Evolutionary conservation across 495 filamentous ascomycete species (phyloP).

Genomic region (Elasticomyces elasticus): DNA sequence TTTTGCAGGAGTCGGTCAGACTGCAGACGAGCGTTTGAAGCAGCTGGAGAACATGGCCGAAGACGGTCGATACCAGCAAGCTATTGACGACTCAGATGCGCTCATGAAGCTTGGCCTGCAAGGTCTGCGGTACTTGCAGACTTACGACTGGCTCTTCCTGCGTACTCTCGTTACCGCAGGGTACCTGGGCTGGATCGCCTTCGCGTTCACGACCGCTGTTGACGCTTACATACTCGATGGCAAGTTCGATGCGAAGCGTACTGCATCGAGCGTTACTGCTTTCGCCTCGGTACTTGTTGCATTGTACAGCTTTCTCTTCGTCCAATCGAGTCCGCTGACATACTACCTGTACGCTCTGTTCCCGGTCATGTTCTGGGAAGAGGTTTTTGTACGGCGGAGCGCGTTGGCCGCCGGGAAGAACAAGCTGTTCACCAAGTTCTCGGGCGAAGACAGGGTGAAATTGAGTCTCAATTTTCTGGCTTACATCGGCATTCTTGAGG

Average conservation of each 20-base stretch:
- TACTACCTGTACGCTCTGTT: constrained; percentile 94
- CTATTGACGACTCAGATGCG: constrained; percentile 63
- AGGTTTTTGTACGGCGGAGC: constrained; percentile 70
- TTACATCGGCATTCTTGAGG: constrained; percentile 68
- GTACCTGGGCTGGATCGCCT: constrained; percentile 94
- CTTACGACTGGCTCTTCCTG: constrained; percentile 96
- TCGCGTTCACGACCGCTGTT: constrained; percentile 83
- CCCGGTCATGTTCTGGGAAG: constrained; percentile 92
- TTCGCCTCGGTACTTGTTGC: constrained; percentile 68
- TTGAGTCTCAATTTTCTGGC: constrained; percentile 51
- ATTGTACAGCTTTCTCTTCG: constrained; percentile 66
- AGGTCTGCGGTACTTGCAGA: constrained; percentile 89
- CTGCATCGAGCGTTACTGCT: constrained; percentile 46
- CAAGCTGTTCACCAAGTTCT: constrained; percentile 47
- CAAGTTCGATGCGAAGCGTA: constrained; percentile 55
- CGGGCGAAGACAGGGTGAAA: constrained; percentile 47
- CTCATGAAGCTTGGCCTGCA: constrained; percentile 68
- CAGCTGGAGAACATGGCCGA: constrained; percentile 60
- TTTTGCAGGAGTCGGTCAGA: constrained; percentile 50
- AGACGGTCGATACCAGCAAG: constrained; percentile 53
- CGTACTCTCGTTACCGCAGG: constrained; percentile 85
- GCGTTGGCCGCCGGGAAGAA: constrained; percentile 58
- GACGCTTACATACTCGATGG: constrained; percentile 81
- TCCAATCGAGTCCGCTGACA: constrained; percentile 68
- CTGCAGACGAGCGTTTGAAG: constrained; percentile 57